Evolutionary conservation across 2,329 filamentous ascomycete genomes (phyloP).

Genomic region (Fusarium drepaniforme): DNA sequence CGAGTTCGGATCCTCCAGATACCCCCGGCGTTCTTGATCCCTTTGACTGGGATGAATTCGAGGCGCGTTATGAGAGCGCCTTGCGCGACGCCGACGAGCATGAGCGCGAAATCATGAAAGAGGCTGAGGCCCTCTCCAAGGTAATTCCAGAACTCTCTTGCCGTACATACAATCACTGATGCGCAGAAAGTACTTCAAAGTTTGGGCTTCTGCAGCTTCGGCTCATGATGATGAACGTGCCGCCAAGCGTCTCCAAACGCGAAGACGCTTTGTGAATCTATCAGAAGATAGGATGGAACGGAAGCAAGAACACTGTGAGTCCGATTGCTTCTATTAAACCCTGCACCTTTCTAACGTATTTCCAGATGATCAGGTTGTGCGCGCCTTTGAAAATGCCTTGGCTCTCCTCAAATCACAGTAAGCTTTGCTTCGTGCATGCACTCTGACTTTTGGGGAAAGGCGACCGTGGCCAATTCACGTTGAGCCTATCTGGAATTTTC

Average conservation of each 20-base stretch:
- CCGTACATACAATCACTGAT: not conserved
- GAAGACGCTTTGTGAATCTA: conserved; percentile 80
- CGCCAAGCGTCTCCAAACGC: conserved; percentile 83
- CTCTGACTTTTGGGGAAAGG: not conserved
- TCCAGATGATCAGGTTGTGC: conserved; percentile 66
- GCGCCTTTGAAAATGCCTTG: conserved; percentile 72
- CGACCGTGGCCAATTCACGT: not conserved
- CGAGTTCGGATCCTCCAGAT: conserved; percentile 55
- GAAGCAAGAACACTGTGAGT: conserved; percentile 86
- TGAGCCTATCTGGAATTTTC: not conserved
- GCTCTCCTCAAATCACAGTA: conserved; percentile 61
- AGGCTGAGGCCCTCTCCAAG: conserved; percentile 76
- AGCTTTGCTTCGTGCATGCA: conserved; percentile 9
- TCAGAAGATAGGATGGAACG: conserved; percentile 78
- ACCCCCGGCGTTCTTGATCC: conserved; percentile 64
- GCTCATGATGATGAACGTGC: conserved; percentile 82
- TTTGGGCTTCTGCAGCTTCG: conserved; percentile 82
- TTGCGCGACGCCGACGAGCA: conserved; percentile 72
- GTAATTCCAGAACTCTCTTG: conserved; percentile 52
- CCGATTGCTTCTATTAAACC: too few species aligned
- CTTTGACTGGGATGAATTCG: conserved; percentile 85
- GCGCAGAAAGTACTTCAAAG: conserved; percentile 75
- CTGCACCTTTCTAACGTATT: conserved; percentile 37
- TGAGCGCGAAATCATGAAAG: conserved; percentile 74
- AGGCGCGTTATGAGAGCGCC: conserved; percentile 74